Conservation (phyloP, 139 green algal genomes). For the Chlamydomonas applanata region DNA sequence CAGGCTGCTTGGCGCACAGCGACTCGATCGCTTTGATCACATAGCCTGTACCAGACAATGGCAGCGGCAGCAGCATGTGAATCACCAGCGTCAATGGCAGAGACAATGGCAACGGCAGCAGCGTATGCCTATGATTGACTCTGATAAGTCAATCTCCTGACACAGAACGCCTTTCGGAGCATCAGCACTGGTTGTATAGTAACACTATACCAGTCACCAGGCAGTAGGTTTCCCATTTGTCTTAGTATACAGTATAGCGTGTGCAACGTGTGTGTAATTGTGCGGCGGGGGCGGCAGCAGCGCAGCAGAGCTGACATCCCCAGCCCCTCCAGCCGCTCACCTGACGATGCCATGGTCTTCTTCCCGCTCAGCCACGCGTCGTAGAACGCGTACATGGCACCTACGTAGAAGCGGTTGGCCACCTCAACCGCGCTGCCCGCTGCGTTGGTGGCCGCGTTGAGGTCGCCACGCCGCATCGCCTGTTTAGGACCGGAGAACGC, state of each 20-base stretch:
- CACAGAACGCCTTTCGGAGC: background rate
- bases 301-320: background rate
- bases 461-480: constrained; percentile 18
- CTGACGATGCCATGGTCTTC: constrained; percentile 41
- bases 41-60: background rate
- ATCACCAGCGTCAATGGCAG: too few species aligned
- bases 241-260: background rate
- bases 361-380: constrained; percentile 21
- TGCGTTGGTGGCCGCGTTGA: constrained; percentile 21
- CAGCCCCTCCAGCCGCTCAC: constrained; percentile 13
- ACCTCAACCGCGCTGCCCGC: constrained; percentile 20
- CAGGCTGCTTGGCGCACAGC: background rate
- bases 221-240: too few species aligned
- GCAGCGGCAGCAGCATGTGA: too few species aligned
- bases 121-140: background rate
- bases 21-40: background rate
- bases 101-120: too few species aligned
- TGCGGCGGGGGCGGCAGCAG: too few species aligned
- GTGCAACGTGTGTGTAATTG: too few species aligned
- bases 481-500: background rate
- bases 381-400: constrained; percentile 36
- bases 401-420: constrained; percentile 30
- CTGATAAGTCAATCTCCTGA: background rate
- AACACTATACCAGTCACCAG: background rate
- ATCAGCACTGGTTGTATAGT: background rate